A percentile compares a stretch with the other conserved stretches of the same genome.
These are phyloP conservation scores for Inosperma sp. DNA, from an alignment of 768 basidiomycete genomes.

Conservation along the genomic window DNA sequence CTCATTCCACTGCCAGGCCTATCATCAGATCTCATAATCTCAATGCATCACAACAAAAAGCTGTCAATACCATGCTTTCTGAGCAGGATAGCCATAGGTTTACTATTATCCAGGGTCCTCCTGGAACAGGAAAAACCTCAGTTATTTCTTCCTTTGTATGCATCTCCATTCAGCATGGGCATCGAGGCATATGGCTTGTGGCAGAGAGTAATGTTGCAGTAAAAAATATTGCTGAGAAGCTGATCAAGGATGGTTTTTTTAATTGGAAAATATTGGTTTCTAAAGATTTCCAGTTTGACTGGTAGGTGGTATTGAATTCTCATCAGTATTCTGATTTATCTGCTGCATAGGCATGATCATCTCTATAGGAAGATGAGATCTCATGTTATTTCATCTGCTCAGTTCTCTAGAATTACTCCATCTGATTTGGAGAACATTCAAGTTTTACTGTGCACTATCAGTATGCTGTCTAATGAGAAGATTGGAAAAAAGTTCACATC, in stretches of 20 bases:
- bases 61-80: conserved; percentile 48
- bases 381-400: conserved; percentile 51
- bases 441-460: conserved; percentile 71
- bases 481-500: conserved; percentile 35
- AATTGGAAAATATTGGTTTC: conserved; percentile 72
- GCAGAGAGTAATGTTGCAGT: conserved; percentile 87
- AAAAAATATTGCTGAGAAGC: conserved; percentile 83
- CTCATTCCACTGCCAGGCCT: too few species aligned
- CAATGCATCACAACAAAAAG: conserved; percentile 45
- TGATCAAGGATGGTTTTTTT: conserved; percentile 47
- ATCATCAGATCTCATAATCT: conserved; percentile 1
- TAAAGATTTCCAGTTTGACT: conserved; percentile 55
- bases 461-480: conserved; percentile 56
- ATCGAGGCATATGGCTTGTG: conserved; percentile 67
- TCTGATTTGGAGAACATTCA: conserved; percentile 35
- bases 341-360: conserved; percentile 68
- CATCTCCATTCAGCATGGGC: conserved; percentile 39
- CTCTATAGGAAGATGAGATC: conserved; percentile 46
- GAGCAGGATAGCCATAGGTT: conserved; percentile 31
- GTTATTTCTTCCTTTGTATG: conserved; percentile 64
- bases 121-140: conserved; percentile 71
- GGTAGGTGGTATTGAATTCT: conserved; percentile 38
- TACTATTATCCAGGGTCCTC: conserved; percentile 50
- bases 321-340: conserved; percentile 7
- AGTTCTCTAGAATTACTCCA: conserved; percentile 25